A percentile compares a stretch with the other conserved stretches of the same genome.
Evolutionary conservation across 441 rosid genomes (phyloP).

Genomic region (Daphne laureola): DNA sequence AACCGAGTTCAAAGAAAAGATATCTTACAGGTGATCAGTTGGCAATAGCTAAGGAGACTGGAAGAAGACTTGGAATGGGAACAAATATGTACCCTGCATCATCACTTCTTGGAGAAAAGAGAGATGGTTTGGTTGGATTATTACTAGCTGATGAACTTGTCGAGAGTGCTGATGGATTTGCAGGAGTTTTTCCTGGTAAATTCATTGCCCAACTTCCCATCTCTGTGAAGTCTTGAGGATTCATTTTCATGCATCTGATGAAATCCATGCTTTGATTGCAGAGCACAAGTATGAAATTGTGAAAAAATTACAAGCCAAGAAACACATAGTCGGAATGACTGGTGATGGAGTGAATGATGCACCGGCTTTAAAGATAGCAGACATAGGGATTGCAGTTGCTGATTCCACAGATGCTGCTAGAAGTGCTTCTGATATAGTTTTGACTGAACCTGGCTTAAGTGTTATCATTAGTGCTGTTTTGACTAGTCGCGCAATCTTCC

Average conservation of each 20-base stretch:
- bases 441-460: conserved; percentile 43
- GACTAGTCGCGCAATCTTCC: conserved; percentile 50
- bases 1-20: no score
- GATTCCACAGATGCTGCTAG: conserved; percentile 46
- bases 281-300: conserved; percentile 52
- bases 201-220: neutral
- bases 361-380: conserved; percentile 45
- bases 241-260: neutral
- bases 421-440: conserved; percentile 47
- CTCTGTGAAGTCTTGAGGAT: conserved; percentile 1
- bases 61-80: conserved; percentile 65
- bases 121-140: conserved; percentile 25
- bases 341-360: conserved; percentile 55
- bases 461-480: conserved; percentile 44
- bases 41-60: conserved; percentile 58
- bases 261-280: conserved; percentile 11
- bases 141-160: conserved; percentile 40
- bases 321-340: conserved; percentile 48
- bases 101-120: conserved; percentile 41
- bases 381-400: conserved; percentile 48
- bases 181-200: conserved; percentile 52
- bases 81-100: conserved; percentile 68
- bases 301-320: conserved; percentile 34
- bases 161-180: conserved; percentile 55
- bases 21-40: conserved; percentile 45